phyloP scores from a whole-genome alignment of 768 basidiomycete genomes.

The Tulasnella sp. region DNA sequence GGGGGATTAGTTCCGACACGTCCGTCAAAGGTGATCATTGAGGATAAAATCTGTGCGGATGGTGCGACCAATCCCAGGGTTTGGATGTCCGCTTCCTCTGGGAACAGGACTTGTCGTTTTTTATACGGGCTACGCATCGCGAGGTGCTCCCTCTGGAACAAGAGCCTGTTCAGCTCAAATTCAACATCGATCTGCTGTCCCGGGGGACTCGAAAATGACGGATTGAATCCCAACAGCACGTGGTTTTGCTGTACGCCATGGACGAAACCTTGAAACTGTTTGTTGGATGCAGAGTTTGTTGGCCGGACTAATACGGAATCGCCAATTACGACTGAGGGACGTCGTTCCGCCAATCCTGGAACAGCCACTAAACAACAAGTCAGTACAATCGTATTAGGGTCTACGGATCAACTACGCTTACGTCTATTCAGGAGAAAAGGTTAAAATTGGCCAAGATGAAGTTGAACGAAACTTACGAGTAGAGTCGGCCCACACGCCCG shows the following conservation, averaged over 20 bases:
- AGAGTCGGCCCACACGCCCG: constrained; percentile 40
- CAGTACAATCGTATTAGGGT: constrained; percentile 34
- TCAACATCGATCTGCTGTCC: constrained; percentile 56
- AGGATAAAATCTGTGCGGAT: background rate
- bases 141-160: constrained; percentile 60
- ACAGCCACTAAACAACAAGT: constrained; percentile 40
- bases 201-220: constrained; percentile 47
- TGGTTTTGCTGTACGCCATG: constrained; percentile 51
- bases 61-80: constrained; percentile 25
- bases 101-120: constrained; percentile 55
- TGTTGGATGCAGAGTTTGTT: constrained; percentile 26
- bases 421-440: background rate
- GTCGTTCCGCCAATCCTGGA: constrained; percentile 61
- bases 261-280: constrained; percentile 51
- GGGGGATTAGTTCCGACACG: constrained; percentile 16
- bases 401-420: constrained; percentile 10
- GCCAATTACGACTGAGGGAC: constrained; percentile 62
- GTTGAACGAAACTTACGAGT: constrained; percentile 16
- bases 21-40: constrained; percentile 27
- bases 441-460: background rate
- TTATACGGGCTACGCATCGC: constrained; percentile 47
- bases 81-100: constrained; percentile 43
- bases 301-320: constrained; percentile 46
- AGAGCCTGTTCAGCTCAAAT: constrained; percentile 60
- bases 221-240: constrained; percentile 54